phyloP scores from a whole-genome alignment of 768 basidiomycete genomes.

The Epithele typhae region DNA sequence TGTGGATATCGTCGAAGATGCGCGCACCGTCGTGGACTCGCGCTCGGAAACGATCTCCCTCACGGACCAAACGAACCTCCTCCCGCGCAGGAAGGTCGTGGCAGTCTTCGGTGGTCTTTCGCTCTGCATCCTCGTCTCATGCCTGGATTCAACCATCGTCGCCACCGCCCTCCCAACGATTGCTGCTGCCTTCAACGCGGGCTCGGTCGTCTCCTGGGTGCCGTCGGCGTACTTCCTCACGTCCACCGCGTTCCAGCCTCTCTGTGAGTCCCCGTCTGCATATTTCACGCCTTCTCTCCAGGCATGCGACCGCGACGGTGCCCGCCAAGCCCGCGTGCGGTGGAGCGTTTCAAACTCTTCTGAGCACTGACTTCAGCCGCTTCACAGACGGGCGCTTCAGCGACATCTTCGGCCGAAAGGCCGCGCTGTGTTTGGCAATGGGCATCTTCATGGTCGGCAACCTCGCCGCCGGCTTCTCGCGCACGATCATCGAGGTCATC shows the following conservation, averaged over 20 bases:
- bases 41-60: constrained; percentile 23
- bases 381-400: constrained; percentile 50
- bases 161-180: constrained; percentile 74
- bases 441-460: constrained; percentile 63
- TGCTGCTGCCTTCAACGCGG: constrained; percentile 59
- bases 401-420: constrained; percentile 66
- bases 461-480: constrained; percentile 61
- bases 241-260: constrained; percentile 56
- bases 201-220: constrained; percentile 64
- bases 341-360: too few relatives aligned
- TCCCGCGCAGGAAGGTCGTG: constrained; percentile 58
- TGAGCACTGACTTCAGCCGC: too few relatives aligned
- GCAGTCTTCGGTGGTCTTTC: constrained; percentile 59
- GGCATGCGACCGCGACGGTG: too few relatives aligned
- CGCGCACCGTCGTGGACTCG: constrained; percentile 1
- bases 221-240: constrained; percentile 70
- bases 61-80: constrained; percentile 75
- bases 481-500: constrained; percentile 62
- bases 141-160: constrained; percentile 69
- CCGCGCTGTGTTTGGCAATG: constrained; percentile 52
- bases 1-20: constrained; percentile 1
- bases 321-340: too few relatives aligned
- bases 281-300: too few relatives aligned
- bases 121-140: constrained; percentile 56
- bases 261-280: constrained; percentile 29